Evolutionary conservation across 805 yeast genomes (phyloP).

Genomic region (Saccharomycopsis lassenensis): DNA sequence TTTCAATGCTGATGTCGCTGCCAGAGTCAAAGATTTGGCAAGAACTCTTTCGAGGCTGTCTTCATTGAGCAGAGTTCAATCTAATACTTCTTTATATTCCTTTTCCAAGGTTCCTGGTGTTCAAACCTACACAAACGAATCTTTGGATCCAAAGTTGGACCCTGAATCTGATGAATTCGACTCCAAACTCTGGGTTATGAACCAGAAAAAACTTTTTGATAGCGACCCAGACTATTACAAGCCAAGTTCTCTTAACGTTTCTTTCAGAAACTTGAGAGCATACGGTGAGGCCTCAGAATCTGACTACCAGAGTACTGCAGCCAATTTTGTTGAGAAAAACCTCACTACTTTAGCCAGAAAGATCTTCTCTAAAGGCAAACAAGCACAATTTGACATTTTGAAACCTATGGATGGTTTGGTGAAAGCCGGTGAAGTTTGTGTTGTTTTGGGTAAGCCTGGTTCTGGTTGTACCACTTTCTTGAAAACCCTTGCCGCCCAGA

Average conservation of each 20-base stretch:
- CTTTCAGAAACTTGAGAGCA: conserved; percentile 47
- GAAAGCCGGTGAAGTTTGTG: conserved; percentile 57
- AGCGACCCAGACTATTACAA: conserved; percentile 53
- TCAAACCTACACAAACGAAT: conserved; percentile 27
- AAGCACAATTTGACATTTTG: conserved; percentile 32
- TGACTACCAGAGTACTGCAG: conserved; percentile 47
- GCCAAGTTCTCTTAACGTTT: conserved; percentile 49
- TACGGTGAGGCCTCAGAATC: conserved; percentile 58
- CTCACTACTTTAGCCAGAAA: conserved; percentile 25
- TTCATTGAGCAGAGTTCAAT: conserved; percentile 7
- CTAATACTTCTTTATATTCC: conserved; percentile 31
- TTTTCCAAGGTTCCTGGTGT: conserved; percentile 45
- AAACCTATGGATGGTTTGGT: conserved; percentile 45
- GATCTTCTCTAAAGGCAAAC: conserved; percentile 18
- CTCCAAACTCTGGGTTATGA: conserved; percentile 58
- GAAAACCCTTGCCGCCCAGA: conserved; percentile 43
- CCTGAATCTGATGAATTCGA: conserved; percentile 50
- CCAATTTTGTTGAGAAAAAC: conserved; percentile 12
- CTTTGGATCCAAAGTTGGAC: conserved; percentile 36
- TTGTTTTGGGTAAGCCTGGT: conserved; percentile 74
- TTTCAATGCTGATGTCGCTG: conserved; percentile 25
- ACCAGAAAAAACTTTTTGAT: conserved; percentile 40
- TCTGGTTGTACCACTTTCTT: conserved; percentile 57
- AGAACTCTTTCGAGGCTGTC: conserved; percentile 25
- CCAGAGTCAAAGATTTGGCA: conserved; percentile 31